Evolutionary conservation across 2,329 filamentous ascomycete genomes (phyloP), one percentile per base, ranked within the genome.

Genomic region (Hypoxylon sp.): DNA sequence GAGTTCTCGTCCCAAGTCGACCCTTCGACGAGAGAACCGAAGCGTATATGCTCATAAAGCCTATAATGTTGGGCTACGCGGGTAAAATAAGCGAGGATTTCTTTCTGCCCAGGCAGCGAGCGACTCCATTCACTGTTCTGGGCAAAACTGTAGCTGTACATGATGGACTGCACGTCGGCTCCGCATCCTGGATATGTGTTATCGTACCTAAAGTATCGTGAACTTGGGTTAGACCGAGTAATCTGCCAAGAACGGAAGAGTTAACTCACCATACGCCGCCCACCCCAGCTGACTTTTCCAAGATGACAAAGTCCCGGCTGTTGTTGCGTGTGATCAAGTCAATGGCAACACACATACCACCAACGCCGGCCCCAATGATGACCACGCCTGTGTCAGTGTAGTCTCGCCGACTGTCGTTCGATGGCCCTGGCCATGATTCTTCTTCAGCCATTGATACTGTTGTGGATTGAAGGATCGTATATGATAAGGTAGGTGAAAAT

Each of bases 341-440:
- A 16, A 32, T 32, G 29, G 29, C 29, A 32, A 32, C 15, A 12
- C 29, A 32, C 29, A 32, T 32, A 7, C 29, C 29, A 12, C n/a
- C 15, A 32, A 32, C n/a, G 25, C 25, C 25, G 25, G 25, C 25
- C n/a, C 25, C 25, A n/a, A 26, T n/a, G 25, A 26, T 26, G 25
- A 26, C 25, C 7, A 26, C 25, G 25, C 8, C 9, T 9, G 25
- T 26, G n/a, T 26, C n/a, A 9, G 25, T 26, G 25, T 9, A 26
- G 8, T 26, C 8, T n/a, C n/a, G 25, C n/a, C 25, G 8, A 26
- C 25, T 26, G 25, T n/a, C n/a, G 8, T 9, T 9, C 25, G 25
- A 26, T 8, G n/a, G n/a, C n/a, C n/a, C 25, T n/a, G 25, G 25
- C 25, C 25, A 26, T 26, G 25, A 26, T 26, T 26, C n/a, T 26